Conservation (phyloP, 495 filamentous ascomycete species). For the Platismatia glauca region DNA sequence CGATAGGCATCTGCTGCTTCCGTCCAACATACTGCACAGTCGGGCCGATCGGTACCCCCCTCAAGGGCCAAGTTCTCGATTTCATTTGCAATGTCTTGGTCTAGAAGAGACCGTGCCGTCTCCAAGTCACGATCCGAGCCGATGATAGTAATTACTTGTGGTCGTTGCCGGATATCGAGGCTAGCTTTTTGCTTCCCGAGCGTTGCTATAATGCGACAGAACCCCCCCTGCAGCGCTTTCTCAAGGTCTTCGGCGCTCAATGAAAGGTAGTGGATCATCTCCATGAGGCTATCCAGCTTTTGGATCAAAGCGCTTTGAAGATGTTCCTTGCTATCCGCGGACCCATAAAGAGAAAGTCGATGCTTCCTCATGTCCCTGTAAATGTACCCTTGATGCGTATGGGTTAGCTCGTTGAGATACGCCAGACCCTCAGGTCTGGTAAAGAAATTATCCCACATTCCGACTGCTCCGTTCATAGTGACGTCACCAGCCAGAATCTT, state of each 20-base stretch:
- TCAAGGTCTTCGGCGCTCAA: conserved; percentile 9
- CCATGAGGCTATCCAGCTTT: conserved; percentile 2
- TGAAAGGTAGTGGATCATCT: not conserved
- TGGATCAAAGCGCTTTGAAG: not conserved
- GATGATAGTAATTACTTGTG: not conserved
- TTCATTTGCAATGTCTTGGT: not conserved
- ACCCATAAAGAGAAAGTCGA: conserved; percentile 27
- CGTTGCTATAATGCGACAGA: conserved; percentile 2
- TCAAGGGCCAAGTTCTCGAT: not conserved
- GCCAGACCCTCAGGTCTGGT: conserved; percentile 18
- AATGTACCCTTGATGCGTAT: conserved; percentile 1
- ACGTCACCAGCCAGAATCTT: conserved; percentile 11
- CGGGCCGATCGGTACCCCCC: not conserved
- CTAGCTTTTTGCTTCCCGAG: conserved; percentile 12
- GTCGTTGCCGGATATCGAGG: conserved; percentile 2
- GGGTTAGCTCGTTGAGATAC: conserved; percentile 4
- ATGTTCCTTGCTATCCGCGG: conserved; percentile 19
- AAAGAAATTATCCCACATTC: conserved; percentile 29
- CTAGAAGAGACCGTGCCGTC: not conserved
- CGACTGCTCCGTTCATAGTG: conserved; percentile 18
- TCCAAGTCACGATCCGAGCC: not conserved
- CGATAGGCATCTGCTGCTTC: conserved; percentile 31
- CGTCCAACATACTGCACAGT: conserved; percentile 37
- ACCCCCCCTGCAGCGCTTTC: conserved; percentile 16
- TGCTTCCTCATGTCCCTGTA: conserved; percentile 5